Conservation (phyloP, 2,329 filamentous ascomycete species). For the Colletotrichum falcatum region DNA sequence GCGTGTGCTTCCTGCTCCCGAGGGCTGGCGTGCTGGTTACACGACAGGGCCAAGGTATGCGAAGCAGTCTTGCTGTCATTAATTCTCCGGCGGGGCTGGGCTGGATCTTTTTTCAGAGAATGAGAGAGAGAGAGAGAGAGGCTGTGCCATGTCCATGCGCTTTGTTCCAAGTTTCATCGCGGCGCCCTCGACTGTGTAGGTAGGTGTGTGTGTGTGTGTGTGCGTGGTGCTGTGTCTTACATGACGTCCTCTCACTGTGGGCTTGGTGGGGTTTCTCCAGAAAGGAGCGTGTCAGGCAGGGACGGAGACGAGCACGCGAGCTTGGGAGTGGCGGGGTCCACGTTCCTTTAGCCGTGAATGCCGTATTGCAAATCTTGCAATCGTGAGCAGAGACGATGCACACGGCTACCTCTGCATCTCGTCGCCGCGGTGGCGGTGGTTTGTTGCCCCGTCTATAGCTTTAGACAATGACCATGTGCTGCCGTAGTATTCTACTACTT, state of each 20-base stretch:
- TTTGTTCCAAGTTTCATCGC: constrained; percentile 20
- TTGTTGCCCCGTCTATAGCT: constrained; percentile 7
- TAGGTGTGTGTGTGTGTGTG: background rate
- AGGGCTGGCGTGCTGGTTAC: constrained; percentile 24
- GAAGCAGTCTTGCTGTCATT: constrained; percentile 8
- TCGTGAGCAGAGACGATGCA: background rate
- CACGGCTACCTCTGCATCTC: background rate
- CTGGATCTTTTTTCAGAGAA: background rate
- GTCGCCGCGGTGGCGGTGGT: constrained; percentile 17
- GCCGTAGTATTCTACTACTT: constrained; percentile 5
- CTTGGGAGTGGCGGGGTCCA: background rate
- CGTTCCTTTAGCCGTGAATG: background rate
- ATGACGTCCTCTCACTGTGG: constrained; percentile 25
- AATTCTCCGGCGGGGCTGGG: constrained; percentile 31
- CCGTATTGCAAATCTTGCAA: constrained; percentile 16
- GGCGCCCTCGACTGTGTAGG: background rate
- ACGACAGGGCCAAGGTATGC: constrained; percentile 37
- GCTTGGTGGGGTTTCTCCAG: background rate
- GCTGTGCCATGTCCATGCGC: constrained; percentile 37
- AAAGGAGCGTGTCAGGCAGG: background rate
- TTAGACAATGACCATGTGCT: constrained; percentile 29
- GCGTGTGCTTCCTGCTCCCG: background rate
- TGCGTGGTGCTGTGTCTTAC: constrained; percentile 29
- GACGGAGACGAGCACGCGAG: constrained; percentile 21
- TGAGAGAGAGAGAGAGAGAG: background rate